Conservation (phyloP, 1,139 yeast genomes). For the Yamadazyma diospyri region DNA sequence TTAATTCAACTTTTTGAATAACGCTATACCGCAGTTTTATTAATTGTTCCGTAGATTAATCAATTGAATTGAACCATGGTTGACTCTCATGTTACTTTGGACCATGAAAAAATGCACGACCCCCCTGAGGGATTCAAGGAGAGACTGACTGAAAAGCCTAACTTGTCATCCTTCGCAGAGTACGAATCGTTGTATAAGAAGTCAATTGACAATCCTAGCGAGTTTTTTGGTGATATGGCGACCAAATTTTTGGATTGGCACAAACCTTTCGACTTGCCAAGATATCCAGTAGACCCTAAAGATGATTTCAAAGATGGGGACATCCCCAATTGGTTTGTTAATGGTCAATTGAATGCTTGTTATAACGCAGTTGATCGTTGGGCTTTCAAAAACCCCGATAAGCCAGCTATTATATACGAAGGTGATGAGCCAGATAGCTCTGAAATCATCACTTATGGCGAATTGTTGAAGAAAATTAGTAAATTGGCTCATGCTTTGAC, state of each 20-base stretch:
- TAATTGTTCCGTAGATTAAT: no score
- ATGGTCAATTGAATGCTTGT: slow-evolving; percentile 73
- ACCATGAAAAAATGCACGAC: slow-evolving; percentile 38
- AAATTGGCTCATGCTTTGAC: slow-evolving; percentile 67
- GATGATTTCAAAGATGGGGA: slow-evolving; percentile 61
- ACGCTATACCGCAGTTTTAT: neutral
- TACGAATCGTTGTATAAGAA: slow-evolving; percentile 60
- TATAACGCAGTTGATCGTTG: slow-evolving; percentile 80
- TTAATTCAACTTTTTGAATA: neutral
- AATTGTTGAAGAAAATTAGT: slow-evolving; percentile 65
- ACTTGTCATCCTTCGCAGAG: slow-evolving; percentile 49
- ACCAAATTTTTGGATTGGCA: slow-evolving; percentile 58
- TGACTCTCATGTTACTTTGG: slow-evolving; percentile 33
- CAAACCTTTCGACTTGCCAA: slow-evolving; percentile 55
- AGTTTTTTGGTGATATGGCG: slow-evolving; percentile 66
- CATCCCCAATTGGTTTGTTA: slow-evolving; percentile 73
- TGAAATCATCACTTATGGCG: slow-evolving; percentile 62
- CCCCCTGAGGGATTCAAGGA: slow-evolving; percentile 61
- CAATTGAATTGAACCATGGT: no score
- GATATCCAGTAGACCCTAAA: slow-evolving; percentile 48
- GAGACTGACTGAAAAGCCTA: slow-evolving; percentile 47
- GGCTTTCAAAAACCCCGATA: slow-evolving; percentile 67
- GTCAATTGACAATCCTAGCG: slow-evolving; percentile 63
- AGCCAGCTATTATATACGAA: slow-evolving; percentile 76
- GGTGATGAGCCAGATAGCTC: slow-evolving; percentile 74